Conservation (phyloP, 75 land plant species). For the Sequoia sempervirens region DNA sequence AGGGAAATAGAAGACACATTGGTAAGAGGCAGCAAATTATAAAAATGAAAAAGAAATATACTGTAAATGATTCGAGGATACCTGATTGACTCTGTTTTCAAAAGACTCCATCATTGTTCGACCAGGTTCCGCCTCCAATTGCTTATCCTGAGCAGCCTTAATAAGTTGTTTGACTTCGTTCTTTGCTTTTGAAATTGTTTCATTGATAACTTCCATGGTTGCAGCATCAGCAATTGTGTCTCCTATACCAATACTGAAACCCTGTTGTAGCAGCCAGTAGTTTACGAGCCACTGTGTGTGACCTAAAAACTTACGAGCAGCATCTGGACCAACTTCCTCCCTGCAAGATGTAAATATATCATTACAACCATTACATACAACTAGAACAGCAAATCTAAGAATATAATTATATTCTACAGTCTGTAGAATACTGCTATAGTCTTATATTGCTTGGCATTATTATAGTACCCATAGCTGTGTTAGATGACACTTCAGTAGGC, state of each 20-base stretch:
- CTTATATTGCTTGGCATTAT: too few relatives aligned
- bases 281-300: conserved; percentile 99
- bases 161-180: conserved; percentile 92
- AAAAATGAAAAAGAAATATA: not conserved
- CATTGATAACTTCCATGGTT: conserved; percentile 95
- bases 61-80: conserved; percentile 5
- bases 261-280: conserved; percentile 95
- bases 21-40: not conserved
- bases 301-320: conserved; percentile 94
- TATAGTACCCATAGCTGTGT: not conserved
- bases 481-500: not conserved
- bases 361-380: not conserved
- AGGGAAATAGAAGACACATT: not conserved
- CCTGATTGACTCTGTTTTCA: conserved; percentile 97
- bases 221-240: conserved; percentile 98
- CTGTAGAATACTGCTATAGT: not conserved
- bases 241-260: conserved; percentile 97
- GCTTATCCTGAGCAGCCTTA: conserved; percentile 66
- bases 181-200: conserved; percentile 86
- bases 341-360: conserved; percentile 27
- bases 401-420: not conserved
- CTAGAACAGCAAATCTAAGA: not conserved
- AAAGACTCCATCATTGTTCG: conserved; percentile 96
- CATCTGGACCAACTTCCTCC: conserved; percentile 99
- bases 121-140: conserved; percentile 94